Conservation (phyloP, 2,329 filamentous ascomycete genomes). For the Chaetomiaceae sp. region DNA sequence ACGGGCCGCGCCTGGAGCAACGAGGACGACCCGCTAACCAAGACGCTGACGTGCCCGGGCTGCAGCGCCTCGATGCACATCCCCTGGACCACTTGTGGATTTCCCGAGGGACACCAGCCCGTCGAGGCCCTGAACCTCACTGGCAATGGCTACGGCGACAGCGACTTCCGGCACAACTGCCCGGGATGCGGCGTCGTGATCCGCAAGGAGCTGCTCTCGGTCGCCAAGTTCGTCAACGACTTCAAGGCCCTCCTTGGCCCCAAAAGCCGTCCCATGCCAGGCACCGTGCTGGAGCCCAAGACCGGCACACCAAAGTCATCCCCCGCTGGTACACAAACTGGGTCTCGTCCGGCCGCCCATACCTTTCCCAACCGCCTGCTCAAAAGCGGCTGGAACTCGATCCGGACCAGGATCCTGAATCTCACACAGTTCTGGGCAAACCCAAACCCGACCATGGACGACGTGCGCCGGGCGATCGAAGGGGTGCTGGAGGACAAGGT, state of each 20-base stretch:
- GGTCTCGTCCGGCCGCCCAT: conserved; percentile 29
- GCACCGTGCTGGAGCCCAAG: conserved; percentile 56
- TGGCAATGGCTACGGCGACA: conserved; percentile 59
- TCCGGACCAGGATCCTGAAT: conserved; percentile 40
- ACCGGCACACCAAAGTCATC: conserved; percentile 42
- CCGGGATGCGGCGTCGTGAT: conserved; percentile 45
- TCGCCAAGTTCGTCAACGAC: conserved; percentile 59
- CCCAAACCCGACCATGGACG: conserved; percentile 42
- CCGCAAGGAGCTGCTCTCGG: conserved; percentile 55
- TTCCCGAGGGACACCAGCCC: conserved; percentile 31
- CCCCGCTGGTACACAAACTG: no score
- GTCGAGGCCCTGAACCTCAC: conserved; percentile 31
- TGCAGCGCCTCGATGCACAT: conserved; percentile 44
- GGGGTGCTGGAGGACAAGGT: conserved; percentile 36
- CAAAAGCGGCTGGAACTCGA: conserved; percentile 31
- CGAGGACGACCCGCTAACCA: conserved; percentile 44
- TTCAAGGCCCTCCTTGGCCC: conserved; percentile 43
- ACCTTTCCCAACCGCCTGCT: conserved; percentile 58
- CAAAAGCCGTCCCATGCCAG: conserved; percentile 54
- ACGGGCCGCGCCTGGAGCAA: conserved; percentile 59
- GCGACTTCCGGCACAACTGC: conserved; percentile 49
- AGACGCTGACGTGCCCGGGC: conserved; percentile 50
- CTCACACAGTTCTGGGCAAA: conserved; percentile 33
- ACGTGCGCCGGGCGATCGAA: conserved; percentile 49
- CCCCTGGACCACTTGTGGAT: conserved; percentile 57